phyloP scores from a whole-genome alignment of 2,329 filamentous ascomycete species.

The Colletotrichum horii region DNA sequence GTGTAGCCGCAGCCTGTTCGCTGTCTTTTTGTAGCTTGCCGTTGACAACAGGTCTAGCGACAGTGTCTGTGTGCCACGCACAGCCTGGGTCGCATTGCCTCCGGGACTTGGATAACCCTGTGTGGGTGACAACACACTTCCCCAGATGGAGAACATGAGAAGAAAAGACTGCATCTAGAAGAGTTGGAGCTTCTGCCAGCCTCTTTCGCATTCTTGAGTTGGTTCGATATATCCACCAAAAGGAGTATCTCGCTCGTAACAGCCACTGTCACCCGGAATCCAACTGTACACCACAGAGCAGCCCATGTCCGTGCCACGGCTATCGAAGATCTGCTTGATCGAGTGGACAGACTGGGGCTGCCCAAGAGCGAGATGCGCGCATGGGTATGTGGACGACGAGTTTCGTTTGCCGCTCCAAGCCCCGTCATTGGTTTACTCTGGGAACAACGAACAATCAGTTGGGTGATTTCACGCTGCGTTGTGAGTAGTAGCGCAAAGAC shows the following conservation, averaged over 20 bases:
- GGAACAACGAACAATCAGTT: background rate
- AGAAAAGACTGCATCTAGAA: background rate
- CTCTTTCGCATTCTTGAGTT: background rate
- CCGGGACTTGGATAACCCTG: conserved; percentile 18
- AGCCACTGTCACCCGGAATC: background rate
- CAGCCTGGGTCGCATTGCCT: conserved; percentile 7
- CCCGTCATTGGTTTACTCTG: background rate
- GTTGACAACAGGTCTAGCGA: background rate
- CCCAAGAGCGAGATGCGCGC: conserved; percentile 2
- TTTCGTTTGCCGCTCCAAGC: background rate
- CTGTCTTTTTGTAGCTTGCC: background rate
- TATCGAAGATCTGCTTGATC: conserved; percentile 8
- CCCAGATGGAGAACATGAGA: conserved; percentile 3
- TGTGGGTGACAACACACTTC: background rate
- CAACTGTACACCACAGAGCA: background rate
- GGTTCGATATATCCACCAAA: background rate
- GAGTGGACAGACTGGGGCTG: conserved; percentile 7
- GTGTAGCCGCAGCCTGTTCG: conserved; percentile 6
- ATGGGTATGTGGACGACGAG: background rate
- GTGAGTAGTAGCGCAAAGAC: background rate
- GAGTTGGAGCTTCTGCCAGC: background rate
- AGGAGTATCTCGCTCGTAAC: background rate
- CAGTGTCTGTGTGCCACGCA: conserved; percentile 13
- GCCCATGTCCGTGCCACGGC: conserved; percentile 13
- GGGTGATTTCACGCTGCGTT: background rate